Evolutionary conservation across 768 basidiomycete species (phyloP), one percentile per base, ranked within the genome.

Genomic region (Filobasidium wieringae): DNA sequence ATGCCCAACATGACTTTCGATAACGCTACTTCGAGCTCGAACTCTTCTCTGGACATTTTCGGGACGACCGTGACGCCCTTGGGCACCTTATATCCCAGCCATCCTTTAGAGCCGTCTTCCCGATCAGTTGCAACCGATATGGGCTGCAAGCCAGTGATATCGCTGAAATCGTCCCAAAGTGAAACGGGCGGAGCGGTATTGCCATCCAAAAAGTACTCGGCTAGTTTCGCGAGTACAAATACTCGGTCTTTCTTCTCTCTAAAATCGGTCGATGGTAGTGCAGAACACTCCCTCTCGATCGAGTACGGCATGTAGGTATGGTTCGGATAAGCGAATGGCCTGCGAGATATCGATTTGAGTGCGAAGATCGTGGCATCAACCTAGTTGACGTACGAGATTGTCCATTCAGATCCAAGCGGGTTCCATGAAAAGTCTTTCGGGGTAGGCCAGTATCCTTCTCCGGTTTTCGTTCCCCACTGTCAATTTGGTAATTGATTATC

Each of bases 241-340:
- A 65, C 67, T 4, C 37, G 37, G 22, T 40, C 11, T 11, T 17
- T 15, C 37, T 40, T 40, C 11, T 40, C 17, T 40, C 17, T 22
- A 31, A 29, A 19, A 45, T 12, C 30, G 19, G 36, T 65, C 30
- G 63, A 45, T 2, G 63, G 64, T 15, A 67, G 53, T 27, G 51
- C 52, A 27, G 66, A 37, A 49, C 71, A 72, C 11, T 62, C 55
- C 2, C 65, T 60, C 55, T 72, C 71, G 50, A 72, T 67, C 7
- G 71, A 68, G 51, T 71, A 72, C 1, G 71, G 65, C 26, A 72
- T 60, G 52, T 68, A 66, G n/a, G 57, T 56, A 50, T 72, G 71
- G 6, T 60, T 59, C 1, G 58, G 65, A 32, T 60, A 60, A 7
- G 32, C 31, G 37, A 71, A 57, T 9, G 71, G 64, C 63, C 69